Evolutionary conservation across 1,284 basidiomycete species (phyloP).

Genomic region (Chondrostereum purpureum): DNA sequence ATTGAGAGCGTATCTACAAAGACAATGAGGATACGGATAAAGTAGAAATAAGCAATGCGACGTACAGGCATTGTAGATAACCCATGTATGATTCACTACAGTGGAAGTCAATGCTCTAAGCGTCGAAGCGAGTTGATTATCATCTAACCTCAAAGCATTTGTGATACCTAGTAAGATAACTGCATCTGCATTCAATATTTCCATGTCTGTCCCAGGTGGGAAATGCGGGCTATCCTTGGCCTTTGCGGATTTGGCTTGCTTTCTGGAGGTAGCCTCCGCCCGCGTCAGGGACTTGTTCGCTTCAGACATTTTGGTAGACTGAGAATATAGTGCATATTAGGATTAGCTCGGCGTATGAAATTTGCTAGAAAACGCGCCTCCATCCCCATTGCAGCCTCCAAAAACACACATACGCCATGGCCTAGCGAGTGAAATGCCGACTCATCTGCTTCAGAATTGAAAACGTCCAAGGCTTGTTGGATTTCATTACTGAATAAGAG

Average conservation of each 20-base stretch:
- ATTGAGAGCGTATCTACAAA: conserved; percentile 49
- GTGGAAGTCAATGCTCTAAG: conserved; percentile 6
- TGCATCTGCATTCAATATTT: conserved; percentile 65
- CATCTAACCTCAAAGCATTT: conserved; percentile 54
- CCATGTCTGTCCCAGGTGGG: conserved; percentile 62
- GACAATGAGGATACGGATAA: background rate
- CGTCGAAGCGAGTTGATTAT: conserved; percentile 1
- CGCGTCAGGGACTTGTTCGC: conserved; percentile 47
- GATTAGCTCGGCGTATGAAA: conserved; percentile 1
- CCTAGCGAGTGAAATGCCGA: conserved; percentile 70
- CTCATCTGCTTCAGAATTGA: conserved; percentile 34
- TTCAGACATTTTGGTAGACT: conserved; percentile 49
- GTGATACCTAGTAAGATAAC: conserved; percentile 63
- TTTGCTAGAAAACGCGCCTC: conserved; percentile 40
- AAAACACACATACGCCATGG: conserved; percentile 63
- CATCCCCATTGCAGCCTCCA: conserved; percentile 76
- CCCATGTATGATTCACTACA: conserved; percentile 70
- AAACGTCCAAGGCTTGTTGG: conserved; percentile 41
- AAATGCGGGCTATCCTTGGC: conserved; percentile 34
- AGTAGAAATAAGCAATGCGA: conserved; percentile 8
- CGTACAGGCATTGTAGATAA: conserved; percentile 68
- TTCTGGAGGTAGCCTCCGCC: conserved; percentile 57
- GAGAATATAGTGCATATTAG: conserved; percentile 6
- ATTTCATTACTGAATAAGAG: conserved; percentile 63
- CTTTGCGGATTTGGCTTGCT: conserved; percentile 43